Evolutionary conservation across 305 asterid genomes (phyloP).

Genomic region (Fraxinus sp.): DNA sequence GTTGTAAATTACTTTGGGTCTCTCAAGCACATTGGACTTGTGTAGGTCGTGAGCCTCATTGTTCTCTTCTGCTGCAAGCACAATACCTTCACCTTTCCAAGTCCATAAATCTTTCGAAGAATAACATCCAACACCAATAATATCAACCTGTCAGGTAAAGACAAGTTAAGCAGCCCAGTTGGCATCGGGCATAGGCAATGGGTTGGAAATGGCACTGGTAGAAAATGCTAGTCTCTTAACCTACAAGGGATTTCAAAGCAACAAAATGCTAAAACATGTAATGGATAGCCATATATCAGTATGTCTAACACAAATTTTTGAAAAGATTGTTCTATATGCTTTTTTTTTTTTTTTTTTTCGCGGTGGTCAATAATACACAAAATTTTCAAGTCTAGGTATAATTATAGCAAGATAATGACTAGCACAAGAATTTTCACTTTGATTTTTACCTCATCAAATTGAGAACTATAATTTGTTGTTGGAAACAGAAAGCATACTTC

Average conservation of each 20-base stretch:
- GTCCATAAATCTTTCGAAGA: constrained; percentile 93
- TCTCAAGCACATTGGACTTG: constrained; percentile 77
- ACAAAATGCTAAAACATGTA: neutral
- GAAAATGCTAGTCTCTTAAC: constrained; percentile 10
- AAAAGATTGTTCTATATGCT: neutral
- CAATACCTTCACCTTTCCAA: constrained; percentile 93
- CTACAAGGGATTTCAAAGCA: neutral
- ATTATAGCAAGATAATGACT: neutral
- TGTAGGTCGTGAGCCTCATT: constrained; percentile 82
- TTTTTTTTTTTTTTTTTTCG: neutral
- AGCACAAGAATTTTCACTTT: neutral
- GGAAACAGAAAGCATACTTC: neutral
- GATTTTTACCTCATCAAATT: neutral
- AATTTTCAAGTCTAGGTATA: neutral
- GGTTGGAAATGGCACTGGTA: constrained; percentile 6
- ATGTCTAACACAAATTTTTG: neutral
- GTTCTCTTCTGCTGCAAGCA: constrained; percentile 71
- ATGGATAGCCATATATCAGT: neutral
- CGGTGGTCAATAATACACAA: neutral
- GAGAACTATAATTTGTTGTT: neutral
- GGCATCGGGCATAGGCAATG: neutral
- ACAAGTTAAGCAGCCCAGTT: neutral
- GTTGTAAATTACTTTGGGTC: constrained; percentile 94
- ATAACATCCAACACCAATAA: constrained; percentile 93
- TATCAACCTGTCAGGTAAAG: constrained; percentile 68